Percentiles rank a stretch among this genome's conserved stretches.
Conservation (phyloP, 1,284 basidiomycete species). For the Papiliotrema laurentii region DNA sequence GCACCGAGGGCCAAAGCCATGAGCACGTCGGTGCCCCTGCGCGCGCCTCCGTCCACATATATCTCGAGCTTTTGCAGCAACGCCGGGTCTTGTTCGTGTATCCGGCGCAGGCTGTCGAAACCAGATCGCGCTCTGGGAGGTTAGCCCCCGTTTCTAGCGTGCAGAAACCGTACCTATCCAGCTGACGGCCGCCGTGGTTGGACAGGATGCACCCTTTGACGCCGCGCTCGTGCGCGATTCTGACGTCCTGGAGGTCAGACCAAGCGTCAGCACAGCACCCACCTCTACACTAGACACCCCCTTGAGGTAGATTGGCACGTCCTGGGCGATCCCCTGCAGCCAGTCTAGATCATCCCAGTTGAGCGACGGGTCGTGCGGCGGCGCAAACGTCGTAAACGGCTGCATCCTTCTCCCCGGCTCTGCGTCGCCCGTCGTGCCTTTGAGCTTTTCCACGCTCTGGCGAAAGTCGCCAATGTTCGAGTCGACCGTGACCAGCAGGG, state of each 20-base stretch:
- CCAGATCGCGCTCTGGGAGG: slow-evolving; percentile 32
- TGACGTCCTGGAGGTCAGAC: slow-evolving; percentile 48
- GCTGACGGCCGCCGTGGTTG: slow-evolving; percentile 39
- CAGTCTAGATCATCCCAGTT: slow-evolving; percentile 47
- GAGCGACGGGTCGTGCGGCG: slow-evolving; percentile 27
- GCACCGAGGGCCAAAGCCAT: slow-evolving; percentile 52
- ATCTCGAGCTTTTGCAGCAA: slow-evolving; percentile 47
- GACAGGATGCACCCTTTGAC: slow-evolving; percentile 50
- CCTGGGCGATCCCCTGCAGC: slow-evolving; percentile 43
- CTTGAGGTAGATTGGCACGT: slow-evolving; percentile 51
- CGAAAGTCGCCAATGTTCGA: slow-evolving; percentile 21
- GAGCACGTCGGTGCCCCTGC: slow-evolving; percentile 50
- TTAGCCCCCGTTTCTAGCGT: not conserved
- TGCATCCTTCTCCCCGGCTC: slow-evolving; percentile 22
- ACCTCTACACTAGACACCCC: slow-evolving; percentile 44
- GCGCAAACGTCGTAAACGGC: slow-evolving; percentile 12
- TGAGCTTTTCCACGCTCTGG: slow-evolving; percentile 25
- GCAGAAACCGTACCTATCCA: slow-evolving; percentile 22
- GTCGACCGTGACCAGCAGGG: slow-evolving; percentile 33
- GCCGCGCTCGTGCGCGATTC: slow-evolving; percentile 48
- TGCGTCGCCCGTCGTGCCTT: slow-evolving; percentile 22
- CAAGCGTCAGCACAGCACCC: slow-evolving; percentile 13
- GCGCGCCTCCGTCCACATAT: slow-evolving; percentile 51
- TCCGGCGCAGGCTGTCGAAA: slow-evolving; percentile 42
- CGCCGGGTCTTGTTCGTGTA: slow-evolving; percentile 45